phyloP scores from a whole-genome alignment of 2,329 filamentous ascomycete species.

The Periconia digitata region DNA sequence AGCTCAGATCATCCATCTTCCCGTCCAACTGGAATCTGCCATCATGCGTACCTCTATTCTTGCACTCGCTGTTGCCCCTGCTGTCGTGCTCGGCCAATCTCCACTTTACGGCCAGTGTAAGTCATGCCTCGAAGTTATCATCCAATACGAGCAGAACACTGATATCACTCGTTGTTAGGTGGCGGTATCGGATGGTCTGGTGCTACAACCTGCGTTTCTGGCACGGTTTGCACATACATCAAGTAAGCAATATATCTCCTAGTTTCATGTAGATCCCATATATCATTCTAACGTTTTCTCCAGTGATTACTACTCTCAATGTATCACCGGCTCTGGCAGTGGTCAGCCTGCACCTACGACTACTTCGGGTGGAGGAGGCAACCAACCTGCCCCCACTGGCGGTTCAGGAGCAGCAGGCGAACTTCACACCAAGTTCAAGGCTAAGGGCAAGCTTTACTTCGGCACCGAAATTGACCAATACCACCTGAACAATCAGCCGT shows the following conservation, averaged over 20 bases:
- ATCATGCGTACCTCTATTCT: neutral
- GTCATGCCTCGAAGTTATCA: neutral
- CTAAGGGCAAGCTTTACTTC: slow-evolving; percentile 1
- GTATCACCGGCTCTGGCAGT: neutral
- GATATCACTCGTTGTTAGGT: neutral
- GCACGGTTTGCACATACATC: neutral
- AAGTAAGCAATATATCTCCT: too few species aligned
- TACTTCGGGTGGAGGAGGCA: neutral
- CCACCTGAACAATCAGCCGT: neutral
- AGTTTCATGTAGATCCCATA: neutral
- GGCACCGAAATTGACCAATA: neutral
- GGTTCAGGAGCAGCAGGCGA: neutral
- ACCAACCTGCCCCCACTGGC: neutral
- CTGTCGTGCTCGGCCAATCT: neutral
- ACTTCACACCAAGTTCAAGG: neutral
- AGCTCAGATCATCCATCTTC: neutral
- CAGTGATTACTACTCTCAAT: neutral
- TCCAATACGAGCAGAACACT: neutral
- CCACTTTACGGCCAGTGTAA: neutral
- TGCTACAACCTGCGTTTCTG: neutral
- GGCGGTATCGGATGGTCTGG: neutral
- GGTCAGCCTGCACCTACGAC: neutral
- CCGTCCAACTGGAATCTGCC: neutral
- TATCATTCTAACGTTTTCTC: neutral
- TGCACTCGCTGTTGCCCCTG: neutral